Base-by-base conservation (phyloP, 306 rosid genomes). In the Rubus parviflorus region DNA sequence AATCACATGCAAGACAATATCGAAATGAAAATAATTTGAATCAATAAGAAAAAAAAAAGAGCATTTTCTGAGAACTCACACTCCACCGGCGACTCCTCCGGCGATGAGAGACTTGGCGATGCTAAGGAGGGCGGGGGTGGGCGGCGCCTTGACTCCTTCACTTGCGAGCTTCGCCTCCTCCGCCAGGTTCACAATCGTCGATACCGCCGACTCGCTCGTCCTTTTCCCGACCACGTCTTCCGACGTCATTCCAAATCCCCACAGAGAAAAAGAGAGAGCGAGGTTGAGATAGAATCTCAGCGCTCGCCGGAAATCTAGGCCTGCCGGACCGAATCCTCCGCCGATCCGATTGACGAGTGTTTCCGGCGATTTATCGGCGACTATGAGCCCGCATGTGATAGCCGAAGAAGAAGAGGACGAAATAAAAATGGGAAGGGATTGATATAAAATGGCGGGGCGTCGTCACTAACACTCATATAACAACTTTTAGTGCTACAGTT, bases 71-170 rank as follows among this genome's bases (percentile, higher is more conserved):
- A 37, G 79, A 37, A 85, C 96, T 88, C 63, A 90, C 96, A 88
- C 87, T 86, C 92, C 91, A 6, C 96, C 92, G 68, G 92, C 96
- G 80, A 90, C 82, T 74, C 96, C 93, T 53, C 93, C 96, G 57
- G 93, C 90, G 41, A 83, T 79, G 52, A 90, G 96, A 62, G 96
- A 90, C 82, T 90, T 87, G 82, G 84, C 82, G 80, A 87, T 82
- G 73, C 81, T 77, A 74, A 88, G 85, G 54, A 85, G 48, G 43
- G 84, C 70, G n/a, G 82, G 83, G 74, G 76, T 56, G 0, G 89
- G 91, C 62, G 89, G 91, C 62, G 89, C 87, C 77, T 87, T 85
- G 7, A 69, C 81, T 65, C 78, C 88, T 68, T 83, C 87, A 19
- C 81, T 82, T 8, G 87, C 79, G 58, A 69, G 76, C 64, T 83